Base-by-base conservation (phyloP, 129 eudicot genomes). In the Centaurea solstitialis region DNA sequence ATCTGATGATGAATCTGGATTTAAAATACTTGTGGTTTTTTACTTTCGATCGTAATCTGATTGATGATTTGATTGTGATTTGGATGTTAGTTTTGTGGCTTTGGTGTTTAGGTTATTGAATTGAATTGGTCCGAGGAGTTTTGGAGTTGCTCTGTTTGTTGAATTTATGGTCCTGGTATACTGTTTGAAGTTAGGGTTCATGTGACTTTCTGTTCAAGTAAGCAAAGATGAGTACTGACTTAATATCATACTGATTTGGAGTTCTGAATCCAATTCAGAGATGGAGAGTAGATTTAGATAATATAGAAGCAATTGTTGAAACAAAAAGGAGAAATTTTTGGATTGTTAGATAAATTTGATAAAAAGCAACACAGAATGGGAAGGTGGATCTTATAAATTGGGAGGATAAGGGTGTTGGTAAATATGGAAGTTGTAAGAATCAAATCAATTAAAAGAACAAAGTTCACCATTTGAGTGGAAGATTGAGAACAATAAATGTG, bases 1-100 rank as follows among this genome's bases (percentile, higher is more conserved):
- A 67, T 77, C 67, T 77, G 74, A 68, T 68, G 7, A 21, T 40
- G 20, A 67, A 20, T 33, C 50, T 77, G 39, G 73, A 41, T 17
- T 37, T n/a, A 15, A 13, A 9, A 65, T n/a, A 65, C 73, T 65
- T 41, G 43, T 40, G 81, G 81, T 24, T 66, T 77, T 66, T 26
- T 66, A 15, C 23, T 22, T 64, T 20, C 13, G 23, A 61, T 5
- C 21, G 72, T 37, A 1, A 53, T 62, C 12, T 2, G 35, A 37
- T 76, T 2, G 35, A 37, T 76, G 37, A 76, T 20, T 18, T 61
- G 43, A 28, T 0, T 71, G 30, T 20, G 53, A 18, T 71, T 17
- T 22, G 24, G 43, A 74, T 74, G 68, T 47, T 12, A 20, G 38
- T 1, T 37, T 64, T 3, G 22, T 7, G 38, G 73, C 22, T 64